Evolutionary conservation across 345 rosid species (phyloP), one percentile per base, ranked within the genome.

Genomic region (Excoecaria agallocha): DNA sequence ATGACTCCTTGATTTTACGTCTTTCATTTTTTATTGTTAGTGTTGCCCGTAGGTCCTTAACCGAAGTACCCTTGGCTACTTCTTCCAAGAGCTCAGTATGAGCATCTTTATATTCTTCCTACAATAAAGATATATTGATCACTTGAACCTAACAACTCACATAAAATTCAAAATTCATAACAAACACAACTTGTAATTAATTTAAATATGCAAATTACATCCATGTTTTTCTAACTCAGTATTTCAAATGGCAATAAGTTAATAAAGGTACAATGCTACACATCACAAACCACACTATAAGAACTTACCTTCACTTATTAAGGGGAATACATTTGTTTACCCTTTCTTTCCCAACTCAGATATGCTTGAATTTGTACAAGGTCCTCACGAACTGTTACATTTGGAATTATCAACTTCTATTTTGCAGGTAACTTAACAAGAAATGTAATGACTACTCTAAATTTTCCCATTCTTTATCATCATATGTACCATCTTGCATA

Each of bases 101-200:
- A 74, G 98, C 99, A 52, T 89, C 97, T 84, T 95, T 91, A 79
- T 91, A 95, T 82, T 95, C 99, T 87, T 77, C 92, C 98, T 95
- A 77, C 66, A 22, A 61, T 19, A 78, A 79, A 57, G 69, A 49
- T 37, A 55, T 5, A n/a, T 6, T 24, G 6, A 37, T 59, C 13
- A 22, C 3, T 17, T 39, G 41, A 51, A 41, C 13, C 49, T 58
- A 19, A 61, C 35, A 67, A 55, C 48, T 7, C 1, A 25, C 43
- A 43, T 68, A 12, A 60, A 55, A 9, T 55, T 3, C 8, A 35
- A 68, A 37, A 61, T 24, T 4, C 22, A 61, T 58, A 58, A 39
- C 2, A 67, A 24, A 1, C 48, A 41, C 46, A 43, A 43, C 46
- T 68, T 15, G 12, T 68, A 10, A 67, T 51, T 51, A 50, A 30